Evolutionary conservation across 2,329 filamentous ascomycete species (phyloP), one percentile per base, ranked within the genome.

Genomic region (Trichoderma lentiforme): DNA sequence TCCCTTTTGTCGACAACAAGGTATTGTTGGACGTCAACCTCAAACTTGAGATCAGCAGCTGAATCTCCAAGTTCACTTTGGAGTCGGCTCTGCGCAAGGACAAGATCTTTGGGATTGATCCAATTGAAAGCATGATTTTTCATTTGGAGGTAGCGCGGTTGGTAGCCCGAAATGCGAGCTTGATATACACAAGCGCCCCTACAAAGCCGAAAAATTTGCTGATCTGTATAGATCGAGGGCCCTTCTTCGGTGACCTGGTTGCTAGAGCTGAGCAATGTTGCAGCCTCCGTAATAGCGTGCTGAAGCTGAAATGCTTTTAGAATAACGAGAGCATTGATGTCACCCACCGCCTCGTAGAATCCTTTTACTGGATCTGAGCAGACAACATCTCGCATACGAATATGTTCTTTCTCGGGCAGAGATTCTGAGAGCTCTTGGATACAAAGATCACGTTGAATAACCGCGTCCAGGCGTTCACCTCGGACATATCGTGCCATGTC

Each of bases 261-360:
- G 21, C 60, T 12, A 9, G 63, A 18, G 1, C 39, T 62, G 1
- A 80, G 63, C 1, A 74, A 75, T 3, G 61, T 67, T 7, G 78
- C 62, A 2, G 74, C 76, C n/a, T 75, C 74, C 3, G 57, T 39
- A 32, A 72, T 28, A 8, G 60, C 56, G 53, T 77, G 73, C 21
- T 80, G 77, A 18, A 75, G 73, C 21, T 80, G 77, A 18, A 75
- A 76, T 21, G 77, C 76, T 24, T 77, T 75, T 6, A 75, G 75
- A 30, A 80, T 30, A 14, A 73, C 76, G 51, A 79, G 72, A 7
- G 77, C 76, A 21, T 80, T 80, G 11, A 80, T 72, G 47, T 80
- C 78, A 39, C 76, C 76, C 21, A 80, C 78, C 3, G 75, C 69
- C 51, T 80, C 78, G 56, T 76, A 64, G 24, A 76, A 71, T 3